Evolutionary conservation across 106 monocot genomes (phyloP).

Genomic region (Triglochin maritima): DNA sequence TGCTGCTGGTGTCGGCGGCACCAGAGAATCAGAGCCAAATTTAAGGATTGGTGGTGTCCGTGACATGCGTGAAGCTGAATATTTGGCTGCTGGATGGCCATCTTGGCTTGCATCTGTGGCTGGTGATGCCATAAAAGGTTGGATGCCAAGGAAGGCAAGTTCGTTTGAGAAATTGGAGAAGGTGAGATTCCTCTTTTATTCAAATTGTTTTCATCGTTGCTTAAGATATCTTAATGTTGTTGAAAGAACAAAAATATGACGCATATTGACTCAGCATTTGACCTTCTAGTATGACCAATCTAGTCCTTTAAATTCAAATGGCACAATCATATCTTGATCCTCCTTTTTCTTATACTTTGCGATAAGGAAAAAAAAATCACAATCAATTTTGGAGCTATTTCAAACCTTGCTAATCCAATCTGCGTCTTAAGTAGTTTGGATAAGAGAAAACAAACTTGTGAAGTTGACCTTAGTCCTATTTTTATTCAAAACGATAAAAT

Average conservation of each 20-base stretch:
- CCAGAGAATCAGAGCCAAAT: not conserved
- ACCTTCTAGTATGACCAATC: not conserved
- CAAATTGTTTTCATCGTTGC: not conserved
- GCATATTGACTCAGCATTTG: not conserved
- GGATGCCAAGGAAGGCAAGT: slow-evolving; percentile 13
- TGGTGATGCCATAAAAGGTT: slow-evolving; percentile 17
- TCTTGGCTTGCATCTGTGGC: slow-evolving; percentile 15
- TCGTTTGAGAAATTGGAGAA: slow-evolving; percentile 16
- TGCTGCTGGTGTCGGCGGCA: slow-evolving; percentile 3
- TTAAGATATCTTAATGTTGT: not conserved
- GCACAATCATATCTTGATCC: too few species aligned
- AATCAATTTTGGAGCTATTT: too few species aligned
- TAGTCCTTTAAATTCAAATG: not conserved
- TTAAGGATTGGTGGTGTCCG: slow-evolving; percentile 3
- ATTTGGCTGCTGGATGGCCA: slow-evolving; percentile 17
- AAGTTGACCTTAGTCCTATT: too few species aligned
- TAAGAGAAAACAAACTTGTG: too few species aligned
- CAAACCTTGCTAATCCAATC: too few species aligned
- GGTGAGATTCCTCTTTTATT: slow-evolving; percentile 3
- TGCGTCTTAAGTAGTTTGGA: too few species aligned
- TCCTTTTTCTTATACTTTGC: too few species aligned
- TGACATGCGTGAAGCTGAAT: slow-evolving; percentile 1
- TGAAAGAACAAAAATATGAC: not conserved
- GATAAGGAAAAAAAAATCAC: too few species aligned
- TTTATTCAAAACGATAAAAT: too few species aligned